Conservation (phyloP, 164 flowering plant species). For the Tetracentron sinense region DNA sequence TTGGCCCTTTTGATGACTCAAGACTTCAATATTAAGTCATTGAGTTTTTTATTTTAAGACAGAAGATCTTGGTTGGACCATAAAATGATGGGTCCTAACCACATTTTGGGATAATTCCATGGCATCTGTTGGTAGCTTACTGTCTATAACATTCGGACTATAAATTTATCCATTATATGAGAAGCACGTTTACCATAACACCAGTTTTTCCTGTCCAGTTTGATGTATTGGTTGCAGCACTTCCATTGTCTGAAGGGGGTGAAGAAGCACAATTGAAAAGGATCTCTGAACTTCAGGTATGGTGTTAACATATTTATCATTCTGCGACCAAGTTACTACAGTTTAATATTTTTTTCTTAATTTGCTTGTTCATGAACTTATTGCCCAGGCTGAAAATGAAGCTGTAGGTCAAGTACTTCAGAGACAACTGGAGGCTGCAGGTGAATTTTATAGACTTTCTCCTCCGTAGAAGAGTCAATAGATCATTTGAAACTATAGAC, state of each 20-base stretch:
- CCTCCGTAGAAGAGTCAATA: background rate
- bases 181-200: background rate
- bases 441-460: constrained; percentile 26
- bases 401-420: constrained; percentile 83
- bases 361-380: background rate
- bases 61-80: too few relatives aligned
- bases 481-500: too few relatives aligned
- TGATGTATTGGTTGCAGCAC: constrained; percentile 82
- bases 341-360: background rate
- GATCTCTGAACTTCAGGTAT: constrained; percentile 90
- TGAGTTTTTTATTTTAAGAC: too few relatives aligned
- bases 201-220: constrained; percentile 38
- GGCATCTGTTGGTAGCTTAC: too few relatives aligned
- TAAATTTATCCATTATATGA: background rate
- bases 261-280: constrained; percentile 86
- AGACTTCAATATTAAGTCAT: too few relatives aligned
- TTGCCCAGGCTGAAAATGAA: constrained; percentile 88
- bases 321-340: background rate
- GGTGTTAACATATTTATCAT: background rate
- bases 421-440: constrained; percentile 82
- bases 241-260: constrained; percentile 83
- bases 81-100: too few relatives aligned
- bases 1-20: too few relatives aligned
- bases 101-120: too few relatives aligned
- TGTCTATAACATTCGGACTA: background rate